A percentile compares a stretch with the other conserved stretches of the same genome.
These are phyloP conservation scores for Dryadomyces quercus-mongolicae DNA, from an alignment of 2,329 filamentous ascomycete species.

Conservation along the genomic window DNA sequence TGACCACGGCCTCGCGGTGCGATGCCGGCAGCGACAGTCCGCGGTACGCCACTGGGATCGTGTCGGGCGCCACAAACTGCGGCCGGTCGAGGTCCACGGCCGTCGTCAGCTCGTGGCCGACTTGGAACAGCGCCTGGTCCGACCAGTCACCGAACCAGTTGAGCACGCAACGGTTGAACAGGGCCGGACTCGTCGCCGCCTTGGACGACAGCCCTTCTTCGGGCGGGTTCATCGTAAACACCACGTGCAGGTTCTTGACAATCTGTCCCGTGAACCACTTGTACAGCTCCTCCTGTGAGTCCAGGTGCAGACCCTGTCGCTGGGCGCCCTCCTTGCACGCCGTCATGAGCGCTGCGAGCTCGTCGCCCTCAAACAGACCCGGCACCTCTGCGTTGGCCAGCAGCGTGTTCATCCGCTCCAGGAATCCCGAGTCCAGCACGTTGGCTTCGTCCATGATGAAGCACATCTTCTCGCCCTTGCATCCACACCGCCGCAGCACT, in stretches of 20 bases:
- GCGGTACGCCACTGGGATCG: constrained; percentile 84
- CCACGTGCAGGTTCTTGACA: constrained; percentile 95
- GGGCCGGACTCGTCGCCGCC: constrained; percentile 88
- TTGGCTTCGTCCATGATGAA: constrained; percentile 99
- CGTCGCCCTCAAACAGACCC: constrained; percentile 97
- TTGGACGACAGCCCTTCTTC: constrained; percentile 91
- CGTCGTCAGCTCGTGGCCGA: constrained; percentile 87
- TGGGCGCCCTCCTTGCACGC: constrained; percentile 98
- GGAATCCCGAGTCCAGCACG: constrained; percentile 93
- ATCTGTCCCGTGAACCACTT: constrained; percentile 99
- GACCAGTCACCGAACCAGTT: constrained; percentile 99
- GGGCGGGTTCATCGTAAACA: constrained; percentile 99
- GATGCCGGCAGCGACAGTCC: constrained; percentile 73
- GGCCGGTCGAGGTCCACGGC: constrained; percentile 89
- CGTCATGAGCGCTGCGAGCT: constrained; percentile 97
- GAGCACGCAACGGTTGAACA: constrained; percentile 99
- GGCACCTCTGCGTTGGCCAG: constrained; percentile 99
- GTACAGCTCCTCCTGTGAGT: constrained; percentile 98
- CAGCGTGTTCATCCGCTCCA: constrained; percentile 98
- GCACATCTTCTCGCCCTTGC: constrained; percentile 98
- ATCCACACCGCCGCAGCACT: constrained; percentile 85
- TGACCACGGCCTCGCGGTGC: constrained; percentile 85
- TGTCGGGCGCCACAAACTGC: constrained; percentile 77
- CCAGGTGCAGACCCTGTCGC: constrained; percentile 83
- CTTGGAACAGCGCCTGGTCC: constrained; percentile 96